Base-by-base conservation (phyloP, 139 green algal genomes). In the Volvox africanus region DNA sequence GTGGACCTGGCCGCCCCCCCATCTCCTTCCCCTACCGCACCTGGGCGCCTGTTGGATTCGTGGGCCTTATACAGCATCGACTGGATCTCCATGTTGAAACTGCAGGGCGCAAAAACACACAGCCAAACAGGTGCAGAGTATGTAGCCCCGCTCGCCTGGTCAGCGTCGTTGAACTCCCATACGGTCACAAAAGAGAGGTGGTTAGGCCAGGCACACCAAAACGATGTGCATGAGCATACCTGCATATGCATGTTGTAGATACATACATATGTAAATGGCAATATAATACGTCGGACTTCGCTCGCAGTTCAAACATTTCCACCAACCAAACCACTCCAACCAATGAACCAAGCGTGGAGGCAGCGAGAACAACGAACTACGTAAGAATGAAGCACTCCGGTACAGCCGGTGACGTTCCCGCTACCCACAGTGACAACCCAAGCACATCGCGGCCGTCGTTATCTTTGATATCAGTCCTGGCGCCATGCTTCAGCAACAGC, bases 401-500 rank as follows among this genome's bases (percentile, higher is more conserved):
- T n/a, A n/a, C n/a, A n/a, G n/a, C n/a, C 9, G 44, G 44, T 9
- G 44, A 5, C 44, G 9, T 28, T 73, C 24, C 24, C 65, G 9
- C 6, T 24, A 0, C 82, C 3, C 28, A 89, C 83, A 28, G 44
- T 35, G 55, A 68, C 26, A 81, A 12, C 13, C 30, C 3, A 1
- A 89, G 83, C 28, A 65, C 83, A 65, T 61, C 62, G 35, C 36
- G 67, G 33, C 83, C 83, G 83, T 89, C 83, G 30, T 89, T 89
- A 68, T 89, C 83, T 35, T 69, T n/a, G 6, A 81, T 68, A 37
- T 80, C 83, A 0, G 36, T 13, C 26, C 28, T 28, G 16, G 83
- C 83, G 14, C 83, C 83, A 28, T 68, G 36, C 36, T 16, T 14
- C 67, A 89, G 67, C 83, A 89, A 68, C 83, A 89, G 83, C 67